Evolutionary conservation across 352 stramenopile genomes (phyloP), one percentile per base, ranked within the genome.

Genomic region (Pythium oligandrum): DNA sequence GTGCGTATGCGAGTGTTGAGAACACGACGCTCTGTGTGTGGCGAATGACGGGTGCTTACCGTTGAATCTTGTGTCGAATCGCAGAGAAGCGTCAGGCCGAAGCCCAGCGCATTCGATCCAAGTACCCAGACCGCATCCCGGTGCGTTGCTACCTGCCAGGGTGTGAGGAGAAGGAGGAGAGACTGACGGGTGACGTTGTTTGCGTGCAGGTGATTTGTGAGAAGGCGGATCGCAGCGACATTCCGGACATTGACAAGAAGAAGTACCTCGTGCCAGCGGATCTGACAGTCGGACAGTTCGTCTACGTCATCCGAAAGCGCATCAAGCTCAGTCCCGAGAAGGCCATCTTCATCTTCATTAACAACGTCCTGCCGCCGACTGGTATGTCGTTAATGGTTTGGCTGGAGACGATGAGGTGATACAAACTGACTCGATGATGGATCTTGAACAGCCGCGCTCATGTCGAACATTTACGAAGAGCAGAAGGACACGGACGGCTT

Each of bases 181-280:
- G n/a, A 39, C 32, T 61, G 45, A 57, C 3, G 11, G 3, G 31
- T 39, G 10, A 4, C 12, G 51, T 4, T 53, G 46, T 40, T 37
- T 10, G 40, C 48, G 8, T 61, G 33, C 44, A 92, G 83, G 78
- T 94, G 44, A 96, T 96, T 67, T 95, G 83, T 70, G 88, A 96
- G 67, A 96, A 99, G 75, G 95, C 96, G 17, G 92, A 98, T 66
- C 90, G 96, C 56, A 98, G 91, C 43, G 96, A 99, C 62, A 98
- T 99, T 67, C 96, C 96, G 30, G 96, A 99, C 66, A 99, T 99
- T 86, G 97, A 99, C 77, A 99, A 99, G 86, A 99, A 99, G 76
- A 99, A 99, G 80, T 92, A 98, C 72, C 75, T 99, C 45, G 97
- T 99, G 48, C 96, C 96, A 5, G 86, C 93, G 40, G 96, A 99